These are phyloP conservation scores for Cymbopogon citratus DNA, from an alignment of 176 grass and related monocot genomes.

Conservation along the genomic window DNA sequence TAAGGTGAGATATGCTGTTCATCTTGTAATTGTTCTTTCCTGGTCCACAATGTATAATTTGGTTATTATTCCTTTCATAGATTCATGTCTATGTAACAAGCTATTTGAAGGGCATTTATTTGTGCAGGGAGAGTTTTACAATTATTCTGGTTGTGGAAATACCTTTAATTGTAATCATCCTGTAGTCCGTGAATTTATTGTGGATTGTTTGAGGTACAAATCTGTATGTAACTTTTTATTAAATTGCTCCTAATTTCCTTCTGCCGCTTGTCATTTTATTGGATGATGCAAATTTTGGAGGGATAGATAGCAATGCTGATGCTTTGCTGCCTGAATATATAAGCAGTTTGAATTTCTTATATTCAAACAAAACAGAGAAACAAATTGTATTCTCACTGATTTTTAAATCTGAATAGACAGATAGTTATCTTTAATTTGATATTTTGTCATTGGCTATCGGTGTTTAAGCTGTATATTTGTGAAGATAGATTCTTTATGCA, in stretches of 20 bases:
- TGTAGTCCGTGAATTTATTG: constrained; percentile 80
- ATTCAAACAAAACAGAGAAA: background rate
- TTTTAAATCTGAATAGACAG: no score
- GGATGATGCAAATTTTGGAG: background rate
- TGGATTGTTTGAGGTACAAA: constrained; percentile 92
- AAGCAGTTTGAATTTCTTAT: constrained; percentile 8
- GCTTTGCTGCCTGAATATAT: background rate
- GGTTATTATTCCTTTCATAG: background rate
- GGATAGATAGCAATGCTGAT: background rate
- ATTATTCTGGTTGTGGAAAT: constrained; percentile 96
- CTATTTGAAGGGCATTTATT: constrained; percentile 30
- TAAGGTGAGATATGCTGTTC: constrained; percentile 44
- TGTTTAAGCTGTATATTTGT: constrained; percentile 9
- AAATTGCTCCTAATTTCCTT: background rate
- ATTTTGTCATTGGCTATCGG: background rate
- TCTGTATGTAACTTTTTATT: background rate
- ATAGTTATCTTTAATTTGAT: constrained; percentile 2
- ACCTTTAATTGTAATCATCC: constrained; percentile 99
- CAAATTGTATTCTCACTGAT: background rate
- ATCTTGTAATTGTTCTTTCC: background rate
- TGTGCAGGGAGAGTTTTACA: constrained; percentile 93
- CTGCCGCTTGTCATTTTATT: background rate
- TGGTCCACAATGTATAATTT: background rate
- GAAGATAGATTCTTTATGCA: background rate
- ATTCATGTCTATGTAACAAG: background rate